Evolutionary conservation across 2,329 filamentous ascomycete genomes (phyloP).

Genomic region (Pseudogymnoascus sp.): DNA sequence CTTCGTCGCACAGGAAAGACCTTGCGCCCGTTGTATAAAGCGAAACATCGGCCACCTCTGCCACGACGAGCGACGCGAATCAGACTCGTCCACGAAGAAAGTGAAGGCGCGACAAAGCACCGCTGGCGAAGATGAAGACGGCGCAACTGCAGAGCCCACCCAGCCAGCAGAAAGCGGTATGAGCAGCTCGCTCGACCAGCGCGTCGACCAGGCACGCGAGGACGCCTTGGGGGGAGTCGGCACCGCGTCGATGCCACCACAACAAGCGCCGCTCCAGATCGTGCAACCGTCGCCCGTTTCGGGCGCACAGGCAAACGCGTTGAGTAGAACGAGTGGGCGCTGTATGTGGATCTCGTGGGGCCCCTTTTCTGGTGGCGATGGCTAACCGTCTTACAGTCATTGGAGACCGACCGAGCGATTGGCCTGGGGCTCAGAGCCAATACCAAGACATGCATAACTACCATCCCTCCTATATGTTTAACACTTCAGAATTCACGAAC

Average conservation of each 20-base stretch:
- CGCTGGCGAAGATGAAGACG: slow-evolving; percentile 56
- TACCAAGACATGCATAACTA: slow-evolving; percentile 93
- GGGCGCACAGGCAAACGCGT: slow-evolving; percentile 56
- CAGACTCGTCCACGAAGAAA: slow-evolving; percentile 62
- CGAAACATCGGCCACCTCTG: slow-evolving; percentile 97
- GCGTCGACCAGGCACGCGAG: slow-evolving; percentile 43
- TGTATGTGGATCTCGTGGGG: slow-evolving; percentile 50
- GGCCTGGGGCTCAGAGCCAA: slow-evolving; percentile 67
- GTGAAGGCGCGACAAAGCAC: slow-evolving; percentile 59
- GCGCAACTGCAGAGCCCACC: slow-evolving; percentile 46
- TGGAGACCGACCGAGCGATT: slow-evolving; percentile 70
- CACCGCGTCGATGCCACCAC: slow-evolving; percentile 30
- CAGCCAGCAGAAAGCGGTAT: slow-evolving; percentile 42
- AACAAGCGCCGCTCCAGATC: slow-evolving; percentile 56
- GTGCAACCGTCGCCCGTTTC: slow-evolving; percentile 66
- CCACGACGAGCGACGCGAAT: slow-evolving; percentile 92
- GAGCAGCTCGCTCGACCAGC: slow-evolving; percentile 50
- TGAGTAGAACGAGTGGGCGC: slow-evolving; percentile 62
- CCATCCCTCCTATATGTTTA: slow-evolving; percentile 92
- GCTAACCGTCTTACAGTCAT: slow-evolving; percentile 49
- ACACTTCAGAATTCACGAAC: slow-evolving; percentile 80
- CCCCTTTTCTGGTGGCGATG: slow-evolving; percentile 24
- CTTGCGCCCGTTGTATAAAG: slow-evolving; percentile 96
- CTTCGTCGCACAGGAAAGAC: slow-evolving; percentile 64
- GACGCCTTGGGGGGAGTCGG: slow-evolving; percentile 34